Percentiles rank a stretch among this genome's conserved stretches.
Conservation (phyloP, 2,329 filamentous ascomycete genomes). For the Hypoxylon sp. region DNA sequence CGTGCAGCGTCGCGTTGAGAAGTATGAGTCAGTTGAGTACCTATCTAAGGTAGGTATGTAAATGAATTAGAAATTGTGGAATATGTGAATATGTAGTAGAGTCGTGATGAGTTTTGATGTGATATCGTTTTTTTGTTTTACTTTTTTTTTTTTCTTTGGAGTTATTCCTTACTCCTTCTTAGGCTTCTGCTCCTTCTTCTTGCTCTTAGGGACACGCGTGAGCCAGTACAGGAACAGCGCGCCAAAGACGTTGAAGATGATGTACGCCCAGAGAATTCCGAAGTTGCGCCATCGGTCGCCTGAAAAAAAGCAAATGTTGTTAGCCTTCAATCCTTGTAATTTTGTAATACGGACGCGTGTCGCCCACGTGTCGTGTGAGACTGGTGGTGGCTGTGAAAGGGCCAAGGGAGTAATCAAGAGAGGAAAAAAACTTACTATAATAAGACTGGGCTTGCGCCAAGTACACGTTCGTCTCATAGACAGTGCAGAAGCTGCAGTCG, state of each 20-base stretch:
- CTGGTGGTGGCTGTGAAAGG: background rate
- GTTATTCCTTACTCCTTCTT: conserved; percentile 48
- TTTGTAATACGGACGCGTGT: background rate
- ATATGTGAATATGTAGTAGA: background rate
- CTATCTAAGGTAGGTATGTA: background rate
- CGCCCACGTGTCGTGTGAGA: background rate
- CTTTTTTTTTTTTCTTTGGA: conserved; percentile 12
- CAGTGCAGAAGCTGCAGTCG: conserved; percentile 62
- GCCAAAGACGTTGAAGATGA: conserved; percentile 68
- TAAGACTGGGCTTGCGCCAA: conserved; percentile 58
- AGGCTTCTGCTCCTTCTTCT: conserved; percentile 49
- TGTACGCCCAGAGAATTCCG: conserved; percentile 68
- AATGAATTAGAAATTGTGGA: conserved; percentile 3
- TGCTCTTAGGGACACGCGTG: conserved; percentile 61
- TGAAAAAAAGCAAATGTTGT: conserved; percentile 27
- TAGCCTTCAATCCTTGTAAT: conserved; percentile 20
- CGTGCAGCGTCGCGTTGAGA: background rate
- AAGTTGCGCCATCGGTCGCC: conserved; percentile 70
- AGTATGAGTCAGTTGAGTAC: background rate
- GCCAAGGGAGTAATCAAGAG: background rate
- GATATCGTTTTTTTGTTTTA: conserved; percentile 5
- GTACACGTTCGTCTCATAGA: conserved; percentile 58
- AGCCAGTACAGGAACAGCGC: conserved; percentile 70
- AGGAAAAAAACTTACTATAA: conserved; percentile 56
- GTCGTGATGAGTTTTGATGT: conserved; percentile 4